Base-by-base conservation (phyloP, 805 yeast genomes). In the Clavispora fructus region DNA sequence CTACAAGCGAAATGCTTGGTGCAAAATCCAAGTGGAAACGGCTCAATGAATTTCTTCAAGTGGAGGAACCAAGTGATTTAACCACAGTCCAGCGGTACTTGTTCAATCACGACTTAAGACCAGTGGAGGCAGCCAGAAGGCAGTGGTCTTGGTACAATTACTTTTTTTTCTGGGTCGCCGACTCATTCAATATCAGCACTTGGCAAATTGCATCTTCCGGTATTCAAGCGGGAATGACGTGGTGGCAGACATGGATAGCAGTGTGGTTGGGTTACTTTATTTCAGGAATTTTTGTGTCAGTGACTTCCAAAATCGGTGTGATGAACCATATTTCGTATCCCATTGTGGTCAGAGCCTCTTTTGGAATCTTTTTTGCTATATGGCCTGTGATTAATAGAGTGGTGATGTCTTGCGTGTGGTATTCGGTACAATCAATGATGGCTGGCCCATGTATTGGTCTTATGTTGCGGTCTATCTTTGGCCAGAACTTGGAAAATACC, bases 121-220 rank as follows among this genome's bases (percentile, higher is more conserved):
- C 96, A 0, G 89, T 88, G 4, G 92, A 87, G 59, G 73, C 66
- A 13, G 77, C 68, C 4, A 79, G 95, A 57, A 74, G 96, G 58
- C 76, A 78, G n/a, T 89, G 97, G 97, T 68, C 78, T 27, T 87
- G 95, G 95, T 82, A 72, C 64, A 87, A 88, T 63, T 89, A 69
- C 61, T 82, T 85, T 12, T 80, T 78, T 52, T 85, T 87, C 57
- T 89, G 97, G 97, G 64, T 89, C 47, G 89, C 96, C 0, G 97
- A 89, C 62, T 82, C 95, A 29, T 87, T 89, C 69, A 89, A 89
- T 66, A 81, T 89, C 60, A 88, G 87, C 63, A 87, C 96, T 6
- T 88, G 92, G 89, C 90, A 86, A 70, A 87, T 89, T 56, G 96
- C 95, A 2, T 82, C 92, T 8, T 85, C 95, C 0, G 95, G 95